Evolutionary conservation across 2,329 filamentous ascomycete species (phyloP), one percentile per base, ranked within the genome.

Genomic region (Fusarium sarcochroum): DNA sequence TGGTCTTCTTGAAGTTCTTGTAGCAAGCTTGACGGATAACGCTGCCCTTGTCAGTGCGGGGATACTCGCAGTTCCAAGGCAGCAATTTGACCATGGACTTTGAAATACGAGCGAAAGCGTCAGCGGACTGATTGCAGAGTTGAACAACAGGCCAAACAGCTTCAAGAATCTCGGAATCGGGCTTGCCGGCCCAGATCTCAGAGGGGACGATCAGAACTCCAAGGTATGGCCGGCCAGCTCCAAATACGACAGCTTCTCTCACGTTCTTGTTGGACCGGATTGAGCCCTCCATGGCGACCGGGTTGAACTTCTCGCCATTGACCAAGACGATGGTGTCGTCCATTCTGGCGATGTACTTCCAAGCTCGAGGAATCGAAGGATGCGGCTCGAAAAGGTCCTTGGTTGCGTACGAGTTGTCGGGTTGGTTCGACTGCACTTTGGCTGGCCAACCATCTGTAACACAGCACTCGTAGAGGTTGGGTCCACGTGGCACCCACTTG

Each of bases 171-270:
- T 86, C 81, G 0, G 81, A 75, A 8, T 83, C 76, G 0, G 79
- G 72, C 42, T 85, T 75, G 0, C 78, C 72, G 1, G 73, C 70
- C 2, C 82, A 80, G 9, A 77, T 76, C 18, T 83, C 80, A 13
- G 81, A 79, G 17, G 83, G 81, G 21, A 89, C 77, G 13, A 90
- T 76, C 13, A 89, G 73, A 20, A 89, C 65, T 5, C 87, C 87
- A 0, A 85, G 84, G 20, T 84, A 78, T 3, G 83, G 78, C 59
- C 81, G 82, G 23, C 83, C 85, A 7, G 82, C 80, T 1, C 88
- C 87, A 66, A 89, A 88, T 1, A 88, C 81, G 9, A 89, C 78
- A 1, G 83, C 84, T 63, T 90, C 88, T 20, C 81, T 77, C 2
- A 90, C 84, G 0, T 83, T 74, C 21, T 79, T 75, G 63, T 85